Conservation (phyloP, 768 basidiomycete species). For the Lentinula boryana region DNA sequence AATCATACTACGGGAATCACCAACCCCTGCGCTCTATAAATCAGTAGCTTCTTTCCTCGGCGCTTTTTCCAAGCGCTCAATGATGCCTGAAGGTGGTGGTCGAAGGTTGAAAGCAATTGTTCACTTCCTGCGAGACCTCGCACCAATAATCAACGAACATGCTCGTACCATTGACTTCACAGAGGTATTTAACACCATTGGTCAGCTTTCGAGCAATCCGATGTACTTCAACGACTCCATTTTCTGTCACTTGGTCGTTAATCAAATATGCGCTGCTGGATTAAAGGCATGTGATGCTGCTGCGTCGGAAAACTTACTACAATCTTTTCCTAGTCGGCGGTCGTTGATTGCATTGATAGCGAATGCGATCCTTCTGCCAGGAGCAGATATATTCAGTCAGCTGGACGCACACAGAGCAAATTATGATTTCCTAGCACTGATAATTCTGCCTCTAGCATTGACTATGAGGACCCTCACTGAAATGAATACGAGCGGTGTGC, state of each 20-base stretch:
- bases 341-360: conserved; percentile 34
- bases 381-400: conserved; percentile 46
- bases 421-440: conserved; percentile 54
- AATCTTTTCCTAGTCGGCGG: conserved; percentile 32
- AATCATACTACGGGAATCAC: conserved; percentile 49
- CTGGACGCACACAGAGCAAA: conserved; percentile 51
- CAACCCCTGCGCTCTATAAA: conserved; percentile 26
- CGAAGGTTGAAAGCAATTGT: conserved; percentile 43
- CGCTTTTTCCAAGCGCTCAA: conserved; percentile 41
- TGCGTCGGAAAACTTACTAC: conserved; percentile 32
- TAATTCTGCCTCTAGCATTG: conserved; percentile 59
- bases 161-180: conserved; percentile 49
- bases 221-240: conserved; percentile 43
- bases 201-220: conserved; percentile 36
- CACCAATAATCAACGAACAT: conserved; percentile 49
- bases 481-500: conserved; percentile 31
- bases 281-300: conserved; percentile 43
- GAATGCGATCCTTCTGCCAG: conserved; percentile 41
- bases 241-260: conserved; percentile 43
- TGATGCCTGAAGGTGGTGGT: conserved; percentile 36
- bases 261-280: conserved; percentile 38
- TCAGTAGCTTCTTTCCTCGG: conserved; percentile 45
- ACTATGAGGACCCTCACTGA: conserved; percentile 45
- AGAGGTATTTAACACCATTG: conserved; percentile 46
- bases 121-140: conserved; percentile 47